Evolutionary conservation across 257 asterid genomes (phyloP).

Genomic region (Marsdenia floribunda): DNA sequence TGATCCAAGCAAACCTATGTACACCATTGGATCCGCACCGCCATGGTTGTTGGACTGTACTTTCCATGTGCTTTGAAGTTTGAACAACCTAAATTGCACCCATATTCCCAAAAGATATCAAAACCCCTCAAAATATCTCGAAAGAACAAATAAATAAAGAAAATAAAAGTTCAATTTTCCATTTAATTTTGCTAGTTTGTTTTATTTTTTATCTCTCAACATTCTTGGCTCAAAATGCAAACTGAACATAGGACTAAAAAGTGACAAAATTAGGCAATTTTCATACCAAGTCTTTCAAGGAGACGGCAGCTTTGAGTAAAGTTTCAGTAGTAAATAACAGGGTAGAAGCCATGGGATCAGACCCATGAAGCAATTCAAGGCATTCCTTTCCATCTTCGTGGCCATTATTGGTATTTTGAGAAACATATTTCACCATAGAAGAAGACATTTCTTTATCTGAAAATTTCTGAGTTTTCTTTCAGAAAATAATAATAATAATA

Average conservation of each 20-base stretch:
- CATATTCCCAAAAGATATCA: neutral
- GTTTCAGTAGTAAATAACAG: slow-evolving; percentile 37
- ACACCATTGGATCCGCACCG: slow-evolving; percentile 49
- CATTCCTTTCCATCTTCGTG: slow-evolving; percentile 45
- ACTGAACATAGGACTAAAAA: neutral
- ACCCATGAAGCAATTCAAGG: slow-evolving; percentile 31
- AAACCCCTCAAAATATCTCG: neutral
- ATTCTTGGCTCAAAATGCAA: neutral
- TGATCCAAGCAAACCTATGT: slow-evolving; percentile 66
- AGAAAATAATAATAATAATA: too few relatives aligned
- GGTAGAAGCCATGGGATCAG: slow-evolving; percentile 36
- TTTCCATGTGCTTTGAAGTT: slow-evolving; percentile 58
- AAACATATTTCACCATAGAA: slow-evolving; percentile 39
- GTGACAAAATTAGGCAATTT: neutral
- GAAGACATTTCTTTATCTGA: slow-evolving; percentile 37
- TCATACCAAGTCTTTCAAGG: slow-evolving; percentile 57
- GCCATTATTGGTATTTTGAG: slow-evolving; percentile 31
- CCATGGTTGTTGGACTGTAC: slow-evolving; percentile 15
- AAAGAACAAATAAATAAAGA: neutral
- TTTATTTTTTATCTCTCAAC: neutral
- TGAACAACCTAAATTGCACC: slow-evolving; percentile 42
- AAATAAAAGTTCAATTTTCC: slow-evolving; percentile 11
- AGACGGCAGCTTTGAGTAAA: slow-evolving; percentile 53
- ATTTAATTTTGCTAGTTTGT: too few relatives aligned
- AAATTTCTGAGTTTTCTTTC: neutral